Percentiles rank a stretch among this genome's conserved stretches.
These are phyloP conservation scores for Salix arbutifolia DNA, from an alignment of 345 rosid genomes.

Conservation along the genomic window DNA sequence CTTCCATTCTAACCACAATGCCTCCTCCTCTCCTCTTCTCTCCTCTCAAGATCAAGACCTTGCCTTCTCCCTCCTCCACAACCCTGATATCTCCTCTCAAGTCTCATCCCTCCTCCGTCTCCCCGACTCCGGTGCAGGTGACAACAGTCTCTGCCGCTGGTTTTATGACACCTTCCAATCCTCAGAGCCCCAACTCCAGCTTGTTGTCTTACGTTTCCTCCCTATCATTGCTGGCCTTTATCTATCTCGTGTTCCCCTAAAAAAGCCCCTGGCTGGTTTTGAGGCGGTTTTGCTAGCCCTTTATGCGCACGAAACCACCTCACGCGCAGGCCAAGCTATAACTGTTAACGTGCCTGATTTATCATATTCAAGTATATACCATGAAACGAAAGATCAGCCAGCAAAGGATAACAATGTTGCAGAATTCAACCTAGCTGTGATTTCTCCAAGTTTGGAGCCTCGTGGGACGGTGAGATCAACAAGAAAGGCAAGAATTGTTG, in stretches of 20 bases:
- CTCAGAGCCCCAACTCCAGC: constrained; percentile 51
- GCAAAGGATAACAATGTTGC: constrained; percentile 34
- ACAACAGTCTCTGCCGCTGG: constrained; percentile 83
- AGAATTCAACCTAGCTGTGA: constrained; percentile 56
- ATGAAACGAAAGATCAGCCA: constrained; percentile 42
- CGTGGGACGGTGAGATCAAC: constrained; percentile 74
- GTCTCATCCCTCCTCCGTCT: constrained; percentile 64
- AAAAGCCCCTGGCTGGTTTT: constrained; percentile 71
- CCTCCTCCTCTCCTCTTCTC: constrained; percentile 34
- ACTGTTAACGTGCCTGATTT: constrained; percentile 70
- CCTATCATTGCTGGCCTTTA: constrained; percentile 67
- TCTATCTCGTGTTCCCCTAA: constrained; percentile 63
- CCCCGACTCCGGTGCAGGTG: constrained; percentile 72
- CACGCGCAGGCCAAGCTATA: constrained; percentile 55
- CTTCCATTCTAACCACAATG: constrained; percentile 40
- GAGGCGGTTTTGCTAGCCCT: constrained; percentile 76
- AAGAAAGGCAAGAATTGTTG: constrained; percentile 60
- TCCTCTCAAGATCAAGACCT: constrained; percentile 31
- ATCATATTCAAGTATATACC: constrained; percentile 68
- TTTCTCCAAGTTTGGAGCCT: constrained; percentile 70
- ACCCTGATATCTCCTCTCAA: constrained; percentile 47
- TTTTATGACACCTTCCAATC: constrained; percentile 85
- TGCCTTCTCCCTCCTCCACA: constrained; percentile 47
- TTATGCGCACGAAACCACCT: constrained; percentile 64
- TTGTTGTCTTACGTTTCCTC: constrained; percentile 67